Evolutionary conservation across 768 basidiomycete genomes (phyloP).

Genomic region (Hericium alpestre): DNA sequence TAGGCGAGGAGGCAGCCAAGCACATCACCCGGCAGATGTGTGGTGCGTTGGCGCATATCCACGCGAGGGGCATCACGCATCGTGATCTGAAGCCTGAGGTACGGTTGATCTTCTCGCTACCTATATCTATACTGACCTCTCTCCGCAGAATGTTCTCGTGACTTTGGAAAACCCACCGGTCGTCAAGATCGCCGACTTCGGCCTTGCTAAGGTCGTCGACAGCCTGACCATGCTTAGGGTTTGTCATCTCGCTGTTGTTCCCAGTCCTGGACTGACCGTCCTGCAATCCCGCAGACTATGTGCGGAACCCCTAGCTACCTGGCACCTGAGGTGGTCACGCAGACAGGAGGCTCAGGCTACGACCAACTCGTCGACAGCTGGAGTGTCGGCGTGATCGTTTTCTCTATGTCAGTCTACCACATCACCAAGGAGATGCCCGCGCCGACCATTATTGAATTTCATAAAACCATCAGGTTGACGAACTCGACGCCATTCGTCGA

Average conservation of each 20-base stretch:
- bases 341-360: slow-evolving; percentile 57
- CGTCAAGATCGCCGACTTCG: slow-evolving; percentile 93
- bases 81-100: slow-evolving; percentile 91
- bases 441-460: no score
- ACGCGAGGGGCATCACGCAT: slow-evolving; percentile 71
- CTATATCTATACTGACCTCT: not conserved
- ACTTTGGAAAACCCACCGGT: slow-evolving; percentile 56
- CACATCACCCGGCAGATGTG: slow-evolving; percentile 80
- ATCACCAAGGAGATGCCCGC: no score
- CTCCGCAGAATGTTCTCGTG: slow-evolving; percentile 67
- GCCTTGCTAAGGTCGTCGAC: slow-evolving; percentile 86
- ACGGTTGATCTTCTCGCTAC: slow-evolving; percentile 7
- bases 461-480: not conserved
- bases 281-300: slow-evolving; percentile 52
- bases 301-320: slow-evolving; percentile 94
- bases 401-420: slow-evolving; percentile 56
- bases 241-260: not conserved
- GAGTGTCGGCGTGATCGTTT: slow-evolving; percentile 93
- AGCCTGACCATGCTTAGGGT: slow-evolving; percentile 36
- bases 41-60: slow-evolving; percentile 68
- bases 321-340: slow-evolving; percentile 82
- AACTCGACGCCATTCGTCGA: slow-evolving; percentile 5
- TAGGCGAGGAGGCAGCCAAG: slow-evolving; percentile 46
- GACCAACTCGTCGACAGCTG: slow-evolving; percentile 88
- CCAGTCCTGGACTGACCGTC: slow-evolving; percentile 4